Base-by-base conservation (phyloP, 2,329 filamentous ascomycete species). In the Colletotrichum caudatum region DNA sequence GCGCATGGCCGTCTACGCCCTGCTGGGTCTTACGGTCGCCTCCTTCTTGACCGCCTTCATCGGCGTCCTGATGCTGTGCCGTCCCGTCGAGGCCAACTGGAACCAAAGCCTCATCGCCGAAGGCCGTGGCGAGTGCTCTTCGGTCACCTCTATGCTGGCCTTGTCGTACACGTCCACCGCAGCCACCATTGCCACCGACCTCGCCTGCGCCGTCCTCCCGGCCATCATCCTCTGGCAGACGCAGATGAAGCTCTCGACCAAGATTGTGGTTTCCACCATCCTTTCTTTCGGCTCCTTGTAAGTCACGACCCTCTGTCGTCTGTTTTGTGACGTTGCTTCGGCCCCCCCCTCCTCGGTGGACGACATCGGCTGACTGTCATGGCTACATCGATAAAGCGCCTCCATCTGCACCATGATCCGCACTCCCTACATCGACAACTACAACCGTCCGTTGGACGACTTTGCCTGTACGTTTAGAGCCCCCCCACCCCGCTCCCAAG, bases 141-240 rank as follows among this genome's bases (percentile, higher is more conserved):
- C 73, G 1, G 70, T 73, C 37, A 68, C 66, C 20, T 62, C 72
- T 39, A 77, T 78, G 74, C 60, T 78, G 20, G 76, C 60, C 20
- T 23, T 74, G 58, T 66, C 69, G 20, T 74, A 81, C 44, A 80
- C 76, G 3, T 78, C 79, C 4, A 81, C 79, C 0, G 77, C 76
- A 2, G 74, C 75, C 26, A 79, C 79, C 20, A 79, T 81, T 37
- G 69, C 75, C 8, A 81, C 79, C n/a, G 79, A 81, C 63, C 37
- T 79, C 51, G 77, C 77, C 16, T 78, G 77, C 5, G 77, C 77
- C 0, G 68, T 80, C 0, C 69, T 81, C 1, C 79, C 79, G 0
- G 79, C 76, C 0, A 64, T 80, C 16, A 75, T 81, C 33, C 69
- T 81, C 0, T 80, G 76, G 76, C 76, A 75, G 1, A 78, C 77